Percentiles rank a stretch among this genome's conserved stretches.
phyloP scores from a whole-genome alignment of 148 eudicot species.

The Fallopia convolvulus region DNA sequence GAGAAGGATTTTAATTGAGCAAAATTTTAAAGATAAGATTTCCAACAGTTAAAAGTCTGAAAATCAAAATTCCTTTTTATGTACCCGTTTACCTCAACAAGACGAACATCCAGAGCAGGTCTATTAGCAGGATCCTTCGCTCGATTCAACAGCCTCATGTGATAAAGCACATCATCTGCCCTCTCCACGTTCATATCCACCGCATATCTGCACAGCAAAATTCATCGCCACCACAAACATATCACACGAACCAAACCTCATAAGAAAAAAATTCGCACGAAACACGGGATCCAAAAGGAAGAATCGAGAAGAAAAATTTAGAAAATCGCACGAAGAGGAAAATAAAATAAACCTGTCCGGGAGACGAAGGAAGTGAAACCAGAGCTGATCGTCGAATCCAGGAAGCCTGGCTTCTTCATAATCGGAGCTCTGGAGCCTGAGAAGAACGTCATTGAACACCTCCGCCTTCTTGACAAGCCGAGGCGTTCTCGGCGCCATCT shows the following conservation, averaged over 20 bases:
- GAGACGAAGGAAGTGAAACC: slow-evolving; percentile 62
- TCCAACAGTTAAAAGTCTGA: neutral
- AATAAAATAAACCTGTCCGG: slow-evolving; percentile 32
- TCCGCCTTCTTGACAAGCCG: slow-evolving; percentile 24
- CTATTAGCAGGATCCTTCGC: slow-evolving; percentile 47
- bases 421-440: slow-evolving; percentile 30
- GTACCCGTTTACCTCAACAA: slow-evolving; percentile 45
- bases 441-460: slow-evolving; percentile 43
- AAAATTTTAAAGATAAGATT: neutral
- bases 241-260: neutral
- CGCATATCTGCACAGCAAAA: slow-evolving; percentile 44
- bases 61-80: neutral
- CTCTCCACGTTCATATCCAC: slow-evolving; percentile 71
- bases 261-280: neutral
- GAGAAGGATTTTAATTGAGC: neutral
- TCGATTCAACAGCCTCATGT: slow-evolving; percentile 53
- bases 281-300: neutral
- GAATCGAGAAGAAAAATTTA: neutral
- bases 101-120: slow-evolving; percentile 57
- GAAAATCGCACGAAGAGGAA: neutral
- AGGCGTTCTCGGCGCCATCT: slow-evolving; percentile 20
- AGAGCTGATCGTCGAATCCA: slow-evolving; percentile 51
- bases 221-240: neutral
- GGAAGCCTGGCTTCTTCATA: slow-evolving; percentile 30
- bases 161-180: slow-evolving; percentile 72